These are phyloP conservation scores for Nematocida ironsii DNA, from an alignment of 371 early-diverging fungal species.

Conservation along the genomic window DNA sequence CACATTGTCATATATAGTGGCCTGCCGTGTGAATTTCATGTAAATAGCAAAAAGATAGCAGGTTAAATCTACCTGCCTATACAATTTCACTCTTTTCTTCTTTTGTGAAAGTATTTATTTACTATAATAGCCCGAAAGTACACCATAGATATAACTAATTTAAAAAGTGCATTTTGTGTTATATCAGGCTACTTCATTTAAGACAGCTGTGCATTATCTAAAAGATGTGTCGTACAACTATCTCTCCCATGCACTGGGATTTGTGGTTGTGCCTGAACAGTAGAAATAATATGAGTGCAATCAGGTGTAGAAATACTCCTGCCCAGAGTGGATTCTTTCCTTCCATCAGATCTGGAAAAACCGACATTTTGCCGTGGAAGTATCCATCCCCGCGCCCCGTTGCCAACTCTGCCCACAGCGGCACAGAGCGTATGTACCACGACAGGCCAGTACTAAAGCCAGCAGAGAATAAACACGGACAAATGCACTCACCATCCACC, in stretches of 20 bases:
- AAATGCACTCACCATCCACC: constrained; percentile 6
- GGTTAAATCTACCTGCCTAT: too few relatives aligned
- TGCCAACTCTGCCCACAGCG: not conserved
- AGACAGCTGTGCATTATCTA: not conserved
- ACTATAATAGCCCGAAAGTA: too few relatives aligned
- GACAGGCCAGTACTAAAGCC: not conserved
- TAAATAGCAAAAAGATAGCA: too few relatives aligned
- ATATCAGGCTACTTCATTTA: too few relatives aligned
- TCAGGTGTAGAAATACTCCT: not conserved
- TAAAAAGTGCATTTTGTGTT: too few relatives aligned
- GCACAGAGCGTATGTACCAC: not conserved
- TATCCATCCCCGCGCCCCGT: not conserved
- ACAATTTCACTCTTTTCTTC: too few relatives aligned
- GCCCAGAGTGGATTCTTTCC: not conserved
- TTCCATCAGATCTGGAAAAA: not conserved
- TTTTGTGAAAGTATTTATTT: too few relatives aligned
- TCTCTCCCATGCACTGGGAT: not conserved
- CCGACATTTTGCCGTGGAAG: not conserved
- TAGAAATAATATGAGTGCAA: not conserved
- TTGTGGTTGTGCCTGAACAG: not conserved
- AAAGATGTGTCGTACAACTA: not conserved
- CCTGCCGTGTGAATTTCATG: too few relatives aligned
- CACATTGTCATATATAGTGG: too few relatives aligned
- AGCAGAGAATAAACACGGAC: not conserved
- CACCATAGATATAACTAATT: too few relatives aligned